Evolutionary conservation across 2,329 filamentous ascomycete species (phyloP), one percentile per base, ranked within the genome.

Genomic region (Pseudogymnoascus sp.): DNA sequence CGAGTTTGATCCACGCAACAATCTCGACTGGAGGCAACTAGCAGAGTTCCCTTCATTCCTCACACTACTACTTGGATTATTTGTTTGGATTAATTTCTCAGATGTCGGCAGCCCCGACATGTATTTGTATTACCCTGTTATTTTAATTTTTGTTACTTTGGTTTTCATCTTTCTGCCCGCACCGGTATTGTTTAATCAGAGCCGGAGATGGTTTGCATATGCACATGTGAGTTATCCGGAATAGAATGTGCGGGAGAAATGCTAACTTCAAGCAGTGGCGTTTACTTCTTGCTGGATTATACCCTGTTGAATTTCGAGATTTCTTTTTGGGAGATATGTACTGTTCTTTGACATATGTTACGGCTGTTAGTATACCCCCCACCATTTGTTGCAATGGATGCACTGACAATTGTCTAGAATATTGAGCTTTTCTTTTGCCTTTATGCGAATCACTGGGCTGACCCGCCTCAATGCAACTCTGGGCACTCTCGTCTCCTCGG

Each of bases 281-380:
- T 64, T 80, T 97, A 16, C 77, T 95, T 61, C 82, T 93, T 58
- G 91, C 93, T 12, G 92, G 92, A 3, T 73, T 96, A 19, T 97
- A 95, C 70, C 91, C 91, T 1, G 94, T 99, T 59, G 93, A 97
- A 73, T 99, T 97, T 73, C 85, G 92, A 63, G 94, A 99, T 75
- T 97, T 99, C 77, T 97, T 97, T 75, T 82, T 97, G 0, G 94
- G 94, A 60, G 94, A 99, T 73, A 97, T 97, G 81, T 96, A 96
- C 75, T 97, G 93, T 75, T 97, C 94, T 2, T 80, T 96, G 62
- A 96, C 92, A 5, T 99, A 99, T 74, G 84, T 88, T 14, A 90
- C 91, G 75, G 88, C 90, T 64, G 90, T 93, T 80, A 78, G 89
- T 84, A 5, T 2, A 25, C 2, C 14, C 4, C 3, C 23, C 4